Evolutionary conservation across 1,284 basidiomycete genomes (phyloP).

Genomic region (Apiotrichum veenhuisii): DNA sequence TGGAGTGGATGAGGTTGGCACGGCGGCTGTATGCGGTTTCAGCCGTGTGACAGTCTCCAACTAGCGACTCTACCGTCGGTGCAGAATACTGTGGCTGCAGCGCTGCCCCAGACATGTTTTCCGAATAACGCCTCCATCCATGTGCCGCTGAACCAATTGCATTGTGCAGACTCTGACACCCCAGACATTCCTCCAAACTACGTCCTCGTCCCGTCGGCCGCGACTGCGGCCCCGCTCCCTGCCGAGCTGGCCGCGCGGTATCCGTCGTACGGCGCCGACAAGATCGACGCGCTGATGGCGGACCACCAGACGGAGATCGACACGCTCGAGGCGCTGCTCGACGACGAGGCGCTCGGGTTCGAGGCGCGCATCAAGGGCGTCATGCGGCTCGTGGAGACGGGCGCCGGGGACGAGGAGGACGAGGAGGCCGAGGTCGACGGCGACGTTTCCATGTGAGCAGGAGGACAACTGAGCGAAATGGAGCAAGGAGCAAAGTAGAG

Average conservation of each 20-base stretch:
- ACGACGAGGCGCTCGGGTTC: slow-evolving; percentile 20
- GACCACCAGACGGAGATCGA: slow-evolving; percentile 42
- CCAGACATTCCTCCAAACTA: slow-evolving; percentile 27
- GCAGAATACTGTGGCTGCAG: too few relatives aligned
- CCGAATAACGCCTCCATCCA: too few relatives aligned
- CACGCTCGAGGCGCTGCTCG: slow-evolving; percentile 31
- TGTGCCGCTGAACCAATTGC: too few relatives aligned
- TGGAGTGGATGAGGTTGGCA: too few relatives aligned
- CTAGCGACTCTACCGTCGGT: too few relatives aligned
- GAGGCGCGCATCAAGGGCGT: slow-evolving; percentile 35
- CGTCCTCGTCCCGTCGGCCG: slow-evolving; percentile 33
- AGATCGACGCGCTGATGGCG: slow-evolving; percentile 38
- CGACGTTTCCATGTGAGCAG: slow-evolving; percentile 17
- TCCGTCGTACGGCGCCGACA: slow-evolving; percentile 28
- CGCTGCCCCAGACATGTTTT: too few relatives aligned
- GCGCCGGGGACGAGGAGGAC: slow-evolving; percentile 14
- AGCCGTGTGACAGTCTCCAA: too few relatives aligned
- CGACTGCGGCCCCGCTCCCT: slow-evolving; percentile 30
- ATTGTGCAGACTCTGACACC: too few relatives aligned
- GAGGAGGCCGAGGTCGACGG: slow-evolving; percentile 16
- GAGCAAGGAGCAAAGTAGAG: not conserved
- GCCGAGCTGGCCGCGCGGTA: slow-evolving; percentile 45
- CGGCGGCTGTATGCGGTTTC: too few relatives aligned
- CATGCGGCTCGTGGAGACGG: slow-evolving; percentile 25
- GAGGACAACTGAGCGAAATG: not conserved